Base-by-base conservation (phyloP, 164 flowering plant species). In the Houttuynia cordata region DNA sequence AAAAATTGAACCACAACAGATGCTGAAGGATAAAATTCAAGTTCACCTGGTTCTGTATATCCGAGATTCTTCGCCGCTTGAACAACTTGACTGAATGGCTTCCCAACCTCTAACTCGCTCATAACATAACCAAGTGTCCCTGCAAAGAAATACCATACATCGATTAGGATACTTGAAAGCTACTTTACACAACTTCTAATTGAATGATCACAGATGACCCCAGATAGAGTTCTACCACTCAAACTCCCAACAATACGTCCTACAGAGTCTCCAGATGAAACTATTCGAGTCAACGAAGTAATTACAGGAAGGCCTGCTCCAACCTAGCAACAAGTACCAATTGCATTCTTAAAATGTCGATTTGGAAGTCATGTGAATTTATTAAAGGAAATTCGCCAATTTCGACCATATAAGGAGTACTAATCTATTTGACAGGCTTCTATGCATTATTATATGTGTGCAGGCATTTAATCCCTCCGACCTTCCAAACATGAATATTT, bases 241-340 rank as follows among this genome's bases (percentile, higher is more conserved):
- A 91, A 72, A 71, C 93, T 88, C 60, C 95, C 98, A 66, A 91
- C 60, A 53, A 87, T 79, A 49, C 81, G 81, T 59, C 67, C 66
- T 17, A 91, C 69, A 20, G 82, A 71, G 66, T 91, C 96, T 68
- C 96, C 98, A 64, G 93, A 87, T 58, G 87, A 66, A 66, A 87
- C 57, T 57, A 87, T 66, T 59, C 96, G 95, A 53, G 78, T 88
- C 58, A 88, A 59, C 24, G 95, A 78, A 63, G 84, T 75, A 66
- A 91, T 82, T 68, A 91, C 83, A 63, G 98, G 98, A 75, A 87
- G 98, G 57, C 96, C 98, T 68, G 98, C 94, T 71, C 98, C 98
- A 74, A 88, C 98, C 98, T 87, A 75, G 53, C 57, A 70, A 51
- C 20, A n/a, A 19, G 18, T 20, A 52, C 10, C 23, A 52, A 3